These are phyloP conservation scores for Fraxinus angustifolia DNA, from an alignment of 305 asterid genomes.

Conservation along the genomic window DNA sequence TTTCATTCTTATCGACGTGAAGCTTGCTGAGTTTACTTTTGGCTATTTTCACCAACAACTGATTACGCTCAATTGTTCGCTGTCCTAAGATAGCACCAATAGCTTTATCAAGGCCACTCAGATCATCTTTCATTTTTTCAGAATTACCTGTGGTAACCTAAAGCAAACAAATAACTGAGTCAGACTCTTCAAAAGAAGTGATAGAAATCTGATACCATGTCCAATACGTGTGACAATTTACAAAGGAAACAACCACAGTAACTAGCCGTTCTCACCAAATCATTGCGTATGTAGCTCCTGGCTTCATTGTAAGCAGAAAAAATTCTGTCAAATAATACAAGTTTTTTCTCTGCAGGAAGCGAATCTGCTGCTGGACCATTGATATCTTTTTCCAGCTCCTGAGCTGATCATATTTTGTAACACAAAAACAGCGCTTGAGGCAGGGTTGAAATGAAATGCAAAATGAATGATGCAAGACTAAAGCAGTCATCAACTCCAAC, in stretches of 20 bases:
- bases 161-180: conserved; percentile 28
- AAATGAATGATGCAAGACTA: conserved; percentile 12
- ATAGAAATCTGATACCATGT: not conserved
- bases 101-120: conserved; percentile 93
- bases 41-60: conserved; percentile 74
- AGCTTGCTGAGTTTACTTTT: conserved; percentile 73
- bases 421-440: conserved; percentile 30
- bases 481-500: conserved; percentile 12
- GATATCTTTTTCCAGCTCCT: conserved; percentile 87
- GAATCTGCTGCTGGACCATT: conserved; percentile 76
- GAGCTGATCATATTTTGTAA: conserved; percentile 57
- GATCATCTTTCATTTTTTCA: conserved; percentile 81
- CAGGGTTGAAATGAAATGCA: conserved; percentile 16
- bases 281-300: conserved; percentile 76
- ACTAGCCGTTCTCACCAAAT: conserved; percentile 54
- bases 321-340: conserved; percentile 74
- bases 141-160: conserved; percentile 83
- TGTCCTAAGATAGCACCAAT: conserved; percentile 82
- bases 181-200: conserved; percentile 12
- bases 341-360: conserved; percentile 65
- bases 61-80: conserved; percentile 89
- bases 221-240: not conserved
- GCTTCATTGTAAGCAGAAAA: conserved; percentile 92
- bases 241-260: conserved; percentile 1
- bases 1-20: conserved; percentile 81